Conservation (phyloP, 495 filamentous ascomycete species). For the Letharia columbiana region DNA sequence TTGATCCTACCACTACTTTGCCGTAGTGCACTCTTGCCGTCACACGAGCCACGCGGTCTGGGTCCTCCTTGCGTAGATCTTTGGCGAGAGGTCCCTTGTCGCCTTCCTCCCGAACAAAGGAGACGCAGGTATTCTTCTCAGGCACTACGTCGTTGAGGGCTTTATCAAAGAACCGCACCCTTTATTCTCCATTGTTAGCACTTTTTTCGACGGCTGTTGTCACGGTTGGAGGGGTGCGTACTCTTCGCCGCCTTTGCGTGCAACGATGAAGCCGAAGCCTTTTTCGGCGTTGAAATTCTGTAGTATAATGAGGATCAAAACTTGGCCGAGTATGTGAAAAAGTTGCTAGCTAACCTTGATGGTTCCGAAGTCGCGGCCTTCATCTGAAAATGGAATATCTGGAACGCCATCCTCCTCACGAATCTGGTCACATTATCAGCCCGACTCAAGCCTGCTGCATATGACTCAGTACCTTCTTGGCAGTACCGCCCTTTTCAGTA, state of each 20-base stretch:
- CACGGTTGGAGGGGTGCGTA: background rate
- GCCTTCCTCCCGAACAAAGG: conserved; percentile 8
- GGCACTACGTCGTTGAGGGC: conserved; percentile 3
- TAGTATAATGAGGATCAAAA: too few relatives aligned
- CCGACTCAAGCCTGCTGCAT: background rate
- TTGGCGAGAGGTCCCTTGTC: conserved; percentile 13
- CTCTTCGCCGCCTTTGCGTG: background rate
- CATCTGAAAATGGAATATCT: conserved; percentile 5
- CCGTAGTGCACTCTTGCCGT: conserved; percentile 14
- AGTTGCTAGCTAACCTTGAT: background rate
- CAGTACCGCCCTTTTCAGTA: conserved; percentile 16
- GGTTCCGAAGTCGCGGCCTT: conserved; percentile 16
- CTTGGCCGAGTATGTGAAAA: too few relatives aligned
- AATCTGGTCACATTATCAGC: background rate
- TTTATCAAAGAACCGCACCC: conserved; percentile 9
- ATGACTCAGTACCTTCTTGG: conserved; percentile 9
- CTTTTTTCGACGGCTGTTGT: background rate
- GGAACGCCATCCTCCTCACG: conserved; percentile 16
- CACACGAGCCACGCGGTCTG: conserved; percentile 12
- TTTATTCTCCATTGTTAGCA: background rate
- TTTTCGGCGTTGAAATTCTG: conserved; percentile 9
- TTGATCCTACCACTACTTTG: conserved; percentile 4
- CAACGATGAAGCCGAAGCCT: conserved; percentile 11
- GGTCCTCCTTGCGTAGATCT: conserved; percentile 12
- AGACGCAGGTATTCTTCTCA: conserved; percentile 10